These are phyloP conservation scores for Rhinocladiella similis DNA, from an alignment of 2,329 filamentous ascomycete genomes.

Conservation along the genomic window DNA sequence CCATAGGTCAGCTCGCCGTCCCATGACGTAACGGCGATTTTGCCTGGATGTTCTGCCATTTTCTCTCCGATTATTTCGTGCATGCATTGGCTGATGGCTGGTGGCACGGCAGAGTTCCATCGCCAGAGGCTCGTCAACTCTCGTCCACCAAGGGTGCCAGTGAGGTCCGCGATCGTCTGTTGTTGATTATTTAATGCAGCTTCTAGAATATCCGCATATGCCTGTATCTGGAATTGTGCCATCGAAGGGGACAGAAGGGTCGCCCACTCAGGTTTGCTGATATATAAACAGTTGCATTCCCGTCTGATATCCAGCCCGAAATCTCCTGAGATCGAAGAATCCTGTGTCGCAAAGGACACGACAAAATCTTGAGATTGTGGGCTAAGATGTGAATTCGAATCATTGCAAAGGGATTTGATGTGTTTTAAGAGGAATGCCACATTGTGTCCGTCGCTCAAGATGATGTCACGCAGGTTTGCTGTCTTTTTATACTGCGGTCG, in stretches of 20 bases:
- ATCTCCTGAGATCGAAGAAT: neutral
- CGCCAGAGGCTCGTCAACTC: constrained; percentile 26
- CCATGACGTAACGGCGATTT: constrained; percentile 37
- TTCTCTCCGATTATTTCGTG: constrained; percentile 16
- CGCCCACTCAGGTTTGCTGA: neutral
- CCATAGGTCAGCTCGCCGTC: constrained; percentile 40
- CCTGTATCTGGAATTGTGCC: constrained; percentile 8
- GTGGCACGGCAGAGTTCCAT: constrained; percentile 28
- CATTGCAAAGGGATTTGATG: neutral
- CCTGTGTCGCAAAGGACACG: neutral
- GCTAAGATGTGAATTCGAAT: too few species aligned
- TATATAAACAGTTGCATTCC: neutral
- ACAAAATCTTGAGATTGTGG: too few species aligned
- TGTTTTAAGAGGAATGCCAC: too few species aligned
- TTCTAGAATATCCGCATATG: constrained; percentile 21
- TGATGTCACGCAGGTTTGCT: neutral
- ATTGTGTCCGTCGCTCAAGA: neutral
- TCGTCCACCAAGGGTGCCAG: constrained; percentile 1
- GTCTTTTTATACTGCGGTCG: too few species aligned
- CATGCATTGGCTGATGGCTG: constrained; percentile 21
- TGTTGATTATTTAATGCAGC: constrained; percentile 10
- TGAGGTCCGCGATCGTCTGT: constrained; percentile 4
- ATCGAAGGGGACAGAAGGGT: neutral
- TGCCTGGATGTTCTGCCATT: neutral
- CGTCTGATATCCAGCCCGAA: neutral